Evolutionary conservation across 108 stramenopile species (phyloP), one percentile per base, ranked within the genome.

Genomic region (Heterococcus sp.): DNA sequence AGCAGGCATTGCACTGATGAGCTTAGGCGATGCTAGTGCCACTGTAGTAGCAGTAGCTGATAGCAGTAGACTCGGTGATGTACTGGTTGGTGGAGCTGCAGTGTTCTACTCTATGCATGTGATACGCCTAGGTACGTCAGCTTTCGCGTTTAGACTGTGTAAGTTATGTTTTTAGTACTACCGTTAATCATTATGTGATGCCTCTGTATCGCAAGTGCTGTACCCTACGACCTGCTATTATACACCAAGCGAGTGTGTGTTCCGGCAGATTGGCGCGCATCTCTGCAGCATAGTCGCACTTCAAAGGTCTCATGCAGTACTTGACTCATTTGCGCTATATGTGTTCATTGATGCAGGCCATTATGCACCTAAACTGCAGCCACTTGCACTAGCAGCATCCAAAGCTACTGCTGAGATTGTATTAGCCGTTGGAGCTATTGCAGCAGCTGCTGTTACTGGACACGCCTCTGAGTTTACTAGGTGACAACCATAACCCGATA

Each of bases 61-160:
- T 21, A 21, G 14, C 14, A 14, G 14, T 21, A 14, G 72, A 32
- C 58, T 38, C 11, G 79, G 79, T 27, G 79, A 71, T 29, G 35
- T 81, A 14, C 72, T 81, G 26, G 72, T 81, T 11, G 72, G 71
- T 32, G 32, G 33, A 28, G 72, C 79, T 14, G 79, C 79, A 29
- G 27, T 81, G 8, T 81, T 81, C 65, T 81, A 81, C 79, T 81
- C 79, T 39, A 46, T 81, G 21, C 79, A 81, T 38, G 79, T 81
- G 28, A 72, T 81, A 32, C 68, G 79, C 31, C 65, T 81, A n/a
- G 79, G 79, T 81, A 72, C 14, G 46, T 58, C 21, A 58, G 46
- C 21, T 8, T 58, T 21, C 21, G 46, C 14, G 46, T 58, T 21
- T 58, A 14, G 46, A 58, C 46, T 58, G 46, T 58, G 46, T 58